Evolutionary conservation across 169 alveolate species (phyloP), one percentile per base, ranked within the genome.

Genomic region (Miamiensis avidus): DNA sequence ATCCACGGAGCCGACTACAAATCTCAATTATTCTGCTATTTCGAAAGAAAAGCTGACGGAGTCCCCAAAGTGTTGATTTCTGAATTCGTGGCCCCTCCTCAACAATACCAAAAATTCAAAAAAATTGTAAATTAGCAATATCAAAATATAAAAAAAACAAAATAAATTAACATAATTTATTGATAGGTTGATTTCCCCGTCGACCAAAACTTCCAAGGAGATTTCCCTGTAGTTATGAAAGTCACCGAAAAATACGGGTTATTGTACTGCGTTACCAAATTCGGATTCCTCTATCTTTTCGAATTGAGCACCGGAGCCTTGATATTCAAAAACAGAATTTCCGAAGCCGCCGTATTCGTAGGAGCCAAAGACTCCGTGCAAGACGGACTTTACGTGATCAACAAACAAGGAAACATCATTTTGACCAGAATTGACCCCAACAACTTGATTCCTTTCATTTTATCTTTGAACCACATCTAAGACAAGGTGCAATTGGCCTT

Each of bases 11-110:
- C 88, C 31, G 75, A 86, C 15, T 90, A 84, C 84, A 86, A 84
- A 74, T 91, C 94, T 83, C 84, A 85, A 32, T 75, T 95, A 30
- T 96, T 99, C 86, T 93, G 97, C 76, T 99, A 98, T 92, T 92
- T 97, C 76, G 99, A 99, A 92, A 98, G 98, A 93, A 99, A 98
- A 84, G 93, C 92, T 30, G 98, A 95, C 74, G 94, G 96, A 27
- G 87, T 92, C 77, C 91, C 98, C 34, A 97, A 96, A 92, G 85
- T 98, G 28, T 98, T 98, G 85, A 93, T 98, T 81, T 96, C 98
- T 97, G 99, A 98, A 89, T 96, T 98, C 77, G 93, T 93, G n/a
- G 82, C 77, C 32, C 96, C 96, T 49, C 93, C 94, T n/a, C 87
- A 91, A 34, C 88, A 82, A 27, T 72, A 34, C 64, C 75, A 88